A percentile compares a stretch with the other conserved stretches of the same genome.
These are phyloP conservation scores for Claviceps capensis DNA, from an alignment of 2,329 filamentous ascomycete species.

Conservation along the genomic window DNA sequence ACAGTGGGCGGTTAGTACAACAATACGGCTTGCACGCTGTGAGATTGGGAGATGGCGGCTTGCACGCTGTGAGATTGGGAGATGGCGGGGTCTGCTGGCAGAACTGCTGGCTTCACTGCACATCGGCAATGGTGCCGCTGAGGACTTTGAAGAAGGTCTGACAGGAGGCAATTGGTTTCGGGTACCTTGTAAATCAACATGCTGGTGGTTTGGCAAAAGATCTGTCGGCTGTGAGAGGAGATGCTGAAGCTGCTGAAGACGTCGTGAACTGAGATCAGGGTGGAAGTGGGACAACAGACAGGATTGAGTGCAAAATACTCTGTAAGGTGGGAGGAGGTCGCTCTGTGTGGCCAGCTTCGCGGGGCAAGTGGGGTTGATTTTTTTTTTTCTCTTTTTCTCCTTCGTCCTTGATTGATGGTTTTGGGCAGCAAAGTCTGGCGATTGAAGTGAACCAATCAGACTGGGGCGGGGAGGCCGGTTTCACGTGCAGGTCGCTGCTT, in stretches of 20 bases:
- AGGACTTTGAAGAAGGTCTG: too few species aligned
- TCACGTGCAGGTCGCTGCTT: too few species aligned
- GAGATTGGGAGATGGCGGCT: constrained; percentile 2
- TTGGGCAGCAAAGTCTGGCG: too few species aligned
- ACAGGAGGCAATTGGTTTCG: not conserved
- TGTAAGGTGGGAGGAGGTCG: not conserved
- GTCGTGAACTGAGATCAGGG: not conserved
- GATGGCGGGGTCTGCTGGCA: not conserved
- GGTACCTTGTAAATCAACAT: constrained; percentile 65
- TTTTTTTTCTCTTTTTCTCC: not conserved
- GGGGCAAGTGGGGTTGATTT: not conserved
- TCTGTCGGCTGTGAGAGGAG: constrained; percentile 7
- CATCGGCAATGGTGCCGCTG: too few species aligned
- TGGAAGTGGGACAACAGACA: not conserved
- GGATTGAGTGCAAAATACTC: not conserved
- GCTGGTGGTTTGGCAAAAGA: constrained; percentile 29
- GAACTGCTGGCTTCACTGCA: too few species aligned
- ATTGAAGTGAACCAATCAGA: too few species aligned
- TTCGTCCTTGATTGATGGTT: not conserved
- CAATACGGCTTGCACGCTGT: not conserved
- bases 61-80: constrained; percentile 1
- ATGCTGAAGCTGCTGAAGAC: constrained; percentile 6
- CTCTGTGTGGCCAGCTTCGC: not conserved
- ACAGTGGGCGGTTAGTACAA: constrained; percentile 13
- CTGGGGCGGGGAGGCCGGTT: too few species aligned